Evolutionary conservation across 805 yeast genomes (phyloP).

Genomic region (Grigorovia yakushimaensis): DNA sequence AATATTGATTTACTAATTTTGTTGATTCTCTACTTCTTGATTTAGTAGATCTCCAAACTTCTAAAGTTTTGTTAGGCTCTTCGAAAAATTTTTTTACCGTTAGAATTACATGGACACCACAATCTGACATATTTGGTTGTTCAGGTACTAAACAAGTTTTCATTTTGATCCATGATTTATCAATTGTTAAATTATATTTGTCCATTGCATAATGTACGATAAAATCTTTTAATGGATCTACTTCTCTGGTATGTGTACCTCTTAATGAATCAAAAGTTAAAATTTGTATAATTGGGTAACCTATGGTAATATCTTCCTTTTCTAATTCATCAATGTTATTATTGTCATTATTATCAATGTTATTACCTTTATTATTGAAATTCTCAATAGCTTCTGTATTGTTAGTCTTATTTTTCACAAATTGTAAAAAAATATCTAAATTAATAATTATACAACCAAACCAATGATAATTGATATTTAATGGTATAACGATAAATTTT

Average conservation of each 20-base stretch:
- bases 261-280: constrained; percentile 70
- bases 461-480: constrained; percentile 82
- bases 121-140: constrained; percentile 84
- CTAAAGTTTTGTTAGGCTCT: constrained; percentile 38
- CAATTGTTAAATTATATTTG: constrained; percentile 40
- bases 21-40: constrained; percentile 12
- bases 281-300: constrained; percentile 31
- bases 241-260: constrained; percentile 41
- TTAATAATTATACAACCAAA: constrained; percentile 63
- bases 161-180: constrained; percentile 38
- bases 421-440: constrained; percentile 29
- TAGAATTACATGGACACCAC: constrained; percentile 86
- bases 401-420: not conserved
- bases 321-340: too few relatives aligned
- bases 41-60: constrained; percentile 35
- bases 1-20: constrained; percentile 17
- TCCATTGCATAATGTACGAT: constrained; percentile 63
- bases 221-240: constrained; percentile 48
- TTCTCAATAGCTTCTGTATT: not conserved
- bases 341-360: not conserved
- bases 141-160: constrained; percentile 55
- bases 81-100: constrained; percentile 52
- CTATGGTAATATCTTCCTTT: constrained; percentile 9
- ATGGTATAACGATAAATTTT: constrained; percentile 63
- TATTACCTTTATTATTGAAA: not conserved